Evolutionary conservation across 495 filamentous ascomycete species (phyloP), one percentile per base, ranked within the genome.

Genomic region (Penicillium samsonianum): DNA sequence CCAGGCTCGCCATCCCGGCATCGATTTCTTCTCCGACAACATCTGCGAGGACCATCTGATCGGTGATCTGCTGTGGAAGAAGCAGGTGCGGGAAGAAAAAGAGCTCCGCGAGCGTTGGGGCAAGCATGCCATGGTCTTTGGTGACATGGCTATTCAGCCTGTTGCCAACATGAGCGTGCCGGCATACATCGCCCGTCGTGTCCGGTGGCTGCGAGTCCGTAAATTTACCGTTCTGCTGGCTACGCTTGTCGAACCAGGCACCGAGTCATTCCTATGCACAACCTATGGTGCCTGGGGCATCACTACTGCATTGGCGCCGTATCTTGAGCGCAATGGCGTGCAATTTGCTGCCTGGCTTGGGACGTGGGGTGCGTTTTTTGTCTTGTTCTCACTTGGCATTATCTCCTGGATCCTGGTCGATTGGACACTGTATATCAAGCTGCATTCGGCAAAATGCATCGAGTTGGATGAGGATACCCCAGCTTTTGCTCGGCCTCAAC

Each of bases 21-120:
- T 98, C 60, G 90, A 96, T 69, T 93, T 87, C 74, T 98, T 99
- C 75, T 92, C 89, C 16, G 82, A 89, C 38, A 94, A 97, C 65
- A 97, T 99, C 72, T 99, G 94, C 76, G 94, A 99, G 67, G 94
- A 99, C 65, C 95, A 99, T 62, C 76, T 96, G 16, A 96, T 99
- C 50, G 93, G 92, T 25, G 93, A 97, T 63, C 78, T 96, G 6
- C 81, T 98, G 12, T 99, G 90, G 90, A 84, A 86, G 53, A 78
- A 65, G 52, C 74, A 70, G 49, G 69, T 72, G 60, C 75, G 41
- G 70, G 86, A 74, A 59, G 75, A 78, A 40, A 65, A 70, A 50
- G 67, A 77, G 41, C 50, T 57, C 1, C 59, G 65, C n/a, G 70
- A 76, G 44, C 80, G 71, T 8, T 88, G 80, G 74, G 80, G 82